Conservation (phyloP, 306 rosid genomes). For the Cucurbita ficifolia region DNA sequence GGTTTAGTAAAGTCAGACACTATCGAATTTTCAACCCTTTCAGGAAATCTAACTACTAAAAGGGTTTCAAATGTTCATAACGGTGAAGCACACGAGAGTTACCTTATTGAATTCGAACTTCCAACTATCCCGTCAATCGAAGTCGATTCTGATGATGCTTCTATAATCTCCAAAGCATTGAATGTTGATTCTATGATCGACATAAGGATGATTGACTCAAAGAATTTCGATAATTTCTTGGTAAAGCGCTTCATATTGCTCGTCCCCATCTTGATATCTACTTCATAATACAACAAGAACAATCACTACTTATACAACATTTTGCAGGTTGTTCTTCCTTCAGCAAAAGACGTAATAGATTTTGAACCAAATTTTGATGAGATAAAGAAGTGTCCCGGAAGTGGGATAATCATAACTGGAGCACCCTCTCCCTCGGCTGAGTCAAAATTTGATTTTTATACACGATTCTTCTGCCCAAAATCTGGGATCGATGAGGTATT, state of each 20-base stretch:
- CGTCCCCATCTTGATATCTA: too few relatives aligned
- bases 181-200: conserved; percentile 34
- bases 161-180: conserved; percentile 25
- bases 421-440: conserved; percentile 26
- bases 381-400: conserved; percentile 39
- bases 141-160: conserved; percentile 14
- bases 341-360: conserved; percentile 31
- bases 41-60: conserved; percentile 46
- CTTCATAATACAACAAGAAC: too few relatives aligned
- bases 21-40: conserved; percentile 46
- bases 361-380: conserved; percentile 40
- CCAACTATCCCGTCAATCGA: conserved; percentile 22
- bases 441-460: conserved; percentile 55
- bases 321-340: conserved; percentile 42
- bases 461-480: conserved; percentile 52
- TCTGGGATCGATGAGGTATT: conserved; percentile 51
- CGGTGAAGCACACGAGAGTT: conserved; percentile 12
- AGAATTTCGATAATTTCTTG: conserved; percentile 23
- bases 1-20: conserved; percentile 24
- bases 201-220: conserved; percentile 7
- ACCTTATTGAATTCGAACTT: conserved; percentile 32
- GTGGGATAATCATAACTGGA: conserved; percentile 46
- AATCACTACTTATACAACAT: neutral
- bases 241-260: conserved; percentile 22
- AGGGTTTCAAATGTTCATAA: conserved; percentile 16